Evolutionary conservation across 495 filamentous ascomycete genomes (phyloP), one percentile per base, ranked within the genome.

Genomic region (Durotheca rogersii): DNA sequence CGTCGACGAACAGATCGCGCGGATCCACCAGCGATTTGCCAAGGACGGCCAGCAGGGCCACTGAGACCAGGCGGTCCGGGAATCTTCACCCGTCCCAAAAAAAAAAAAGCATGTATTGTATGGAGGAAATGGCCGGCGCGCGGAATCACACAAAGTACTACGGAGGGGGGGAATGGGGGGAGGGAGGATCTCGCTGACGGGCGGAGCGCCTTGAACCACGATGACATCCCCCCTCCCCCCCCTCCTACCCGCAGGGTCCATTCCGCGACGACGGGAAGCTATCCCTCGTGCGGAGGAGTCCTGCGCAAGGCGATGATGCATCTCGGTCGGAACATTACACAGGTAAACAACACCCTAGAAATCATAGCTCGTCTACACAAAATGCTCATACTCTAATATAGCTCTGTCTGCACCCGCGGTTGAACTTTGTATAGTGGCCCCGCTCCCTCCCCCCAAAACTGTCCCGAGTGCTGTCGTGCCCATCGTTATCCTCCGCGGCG

Each of bases 1-100:
- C 62, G 75, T 88, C 11, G 81, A 87, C 60, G 85, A 88, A 70
- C 85, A 88, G 67, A 84, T 88, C 32, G 69, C 80, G 47, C 76
- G 78, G 7, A 84, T 87, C 38, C 82, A 85, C 47, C 74, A 84
- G 56, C 86, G 84, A 64, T 85, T 79, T 56, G 76, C 68, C 2
- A 65, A 60, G 29, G 71, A 74, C 7, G 73, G 70, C 53, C 69
- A 72, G 45, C 68, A 63, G 45, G 52, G 50, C 7, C 51, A 58
- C 21, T 62, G 34, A 41, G 11, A 1, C n/a, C 17, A 1, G 4
- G 25, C 20, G 32, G 29, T 11, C 10, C 12, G 23, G 23, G 6
- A 15, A 20, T 35, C n/a, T 44, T 41, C 21, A 40, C 23, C 23
- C 23, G 16, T 53, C 16, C 9, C 29, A n/a, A n/a, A n/a, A n/a